Conservation (phyloP, 2,329 filamentous ascomycete genomes). For the Pseudogymnoascus pannorum region DNA sequence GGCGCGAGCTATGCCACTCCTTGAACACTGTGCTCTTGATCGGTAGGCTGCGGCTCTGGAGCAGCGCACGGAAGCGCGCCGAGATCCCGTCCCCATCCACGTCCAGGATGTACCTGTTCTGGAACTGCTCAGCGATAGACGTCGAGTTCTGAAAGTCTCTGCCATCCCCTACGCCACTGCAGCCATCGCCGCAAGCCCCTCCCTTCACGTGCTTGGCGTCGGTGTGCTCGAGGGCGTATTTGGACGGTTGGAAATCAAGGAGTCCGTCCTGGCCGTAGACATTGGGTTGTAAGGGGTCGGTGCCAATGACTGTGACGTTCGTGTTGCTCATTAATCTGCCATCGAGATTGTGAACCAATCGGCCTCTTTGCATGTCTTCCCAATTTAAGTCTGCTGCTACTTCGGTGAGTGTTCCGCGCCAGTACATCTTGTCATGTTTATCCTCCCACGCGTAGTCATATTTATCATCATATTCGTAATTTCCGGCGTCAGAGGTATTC, state of each 20-base stretch:
- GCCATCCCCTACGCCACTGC: constrained; percentile 40
- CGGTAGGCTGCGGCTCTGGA: constrained; percentile 61
- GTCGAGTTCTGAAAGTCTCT: constrained; percentile 43
- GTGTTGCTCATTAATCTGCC: constrained; percentile 39
- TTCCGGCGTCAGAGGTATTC: constrained; percentile 39
- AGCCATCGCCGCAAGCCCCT: constrained; percentile 39
- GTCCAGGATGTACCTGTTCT: constrained; percentile 63
- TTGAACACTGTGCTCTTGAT: constrained; percentile 72
- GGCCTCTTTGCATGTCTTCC: constrained; percentile 49
- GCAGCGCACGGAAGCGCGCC: constrained; percentile 61
- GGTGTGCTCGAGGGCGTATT: constrained; percentile 26
- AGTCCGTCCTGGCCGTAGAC: constrained; percentile 13
- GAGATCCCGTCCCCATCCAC: constrained; percentile 70
- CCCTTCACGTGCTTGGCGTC: constrained; percentile 32
- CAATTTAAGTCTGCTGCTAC: too few species aligned
- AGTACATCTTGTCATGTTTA: constrained; percentile 50
- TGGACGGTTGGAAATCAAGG: constrained; percentile 36
- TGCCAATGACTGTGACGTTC: constrained; percentile 28
- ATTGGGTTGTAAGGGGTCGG: constrained; percentile 19
- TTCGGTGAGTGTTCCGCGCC: constrained; percentile 49
- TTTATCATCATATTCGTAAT: constrained; percentile 49
- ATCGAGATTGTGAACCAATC: constrained; percentile 50
- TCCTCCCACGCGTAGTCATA: constrained; percentile 51
- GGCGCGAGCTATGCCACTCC: constrained; percentile 72
- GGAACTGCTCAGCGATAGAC: constrained; percentile 50